Base-by-base conservation (phyloP, 805 yeast genomes). In the Sporopachydermia quercuum region DNA sequence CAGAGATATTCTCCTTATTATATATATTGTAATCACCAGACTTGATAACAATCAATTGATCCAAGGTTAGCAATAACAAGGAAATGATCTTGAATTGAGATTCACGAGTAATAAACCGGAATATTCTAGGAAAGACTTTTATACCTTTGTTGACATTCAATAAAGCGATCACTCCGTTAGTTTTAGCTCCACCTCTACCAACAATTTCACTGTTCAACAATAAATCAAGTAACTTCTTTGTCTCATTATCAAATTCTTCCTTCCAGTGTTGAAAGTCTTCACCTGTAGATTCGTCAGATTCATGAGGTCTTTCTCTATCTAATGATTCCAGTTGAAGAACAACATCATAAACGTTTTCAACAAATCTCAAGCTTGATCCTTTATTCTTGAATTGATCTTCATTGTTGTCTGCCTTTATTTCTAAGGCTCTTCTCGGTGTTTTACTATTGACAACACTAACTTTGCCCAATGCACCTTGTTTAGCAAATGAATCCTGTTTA, bases 401-500 rank as follows among this genome's bases (percentile, higher is more conserved):
- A 15, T 49, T 50, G 3, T 37, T 40, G 45, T 65, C 66, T 40
- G 68, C 66, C 46, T 71, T 65, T 40, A 78, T 66, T 48, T 78
- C 85, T 54, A 87, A 67, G 51, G 82, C 85, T 56, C 78, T 85
- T 63, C 95, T 76, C 45, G 96, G 96, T 47, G 80, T 78, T 55
- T 82, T 85, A 49, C 85, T 83, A 18, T 77, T 71, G 35, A 84
- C 78, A 49, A 76, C 67, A 8, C 87, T 73, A 42, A 86, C 80
- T 60, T 79, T 83, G 49, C 97, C 96, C 43, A 89, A 66, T 2
- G 94, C 91, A 50, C 95, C 96, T 52, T 79, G 94, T 36, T 70
- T 66, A 19, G 75, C 74, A 49, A 74, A 74, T 46, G 70, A 77
- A 35, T 70, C 68, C 33, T 70, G 62, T 60, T 77, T 77, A 38